Evolutionary conservation across 2,329 filamentous ascomycete species (phyloP), one percentile per base, ranked within the genome.

Genomic region (Colletotrichum orchidophilum): DNA sequence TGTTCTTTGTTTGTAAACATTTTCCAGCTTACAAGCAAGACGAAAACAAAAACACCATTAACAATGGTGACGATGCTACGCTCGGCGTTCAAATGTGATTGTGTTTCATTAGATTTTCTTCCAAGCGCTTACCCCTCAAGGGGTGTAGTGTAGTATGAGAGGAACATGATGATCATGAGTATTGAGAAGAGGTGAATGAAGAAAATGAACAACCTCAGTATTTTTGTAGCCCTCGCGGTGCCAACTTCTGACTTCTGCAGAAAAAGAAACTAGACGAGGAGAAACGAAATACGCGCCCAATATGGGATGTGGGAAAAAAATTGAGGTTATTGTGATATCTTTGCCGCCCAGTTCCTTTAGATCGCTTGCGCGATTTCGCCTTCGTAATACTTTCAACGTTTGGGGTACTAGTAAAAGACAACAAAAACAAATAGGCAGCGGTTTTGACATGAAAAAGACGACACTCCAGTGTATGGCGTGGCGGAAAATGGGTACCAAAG

Each of bases 311-410:
- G 29, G 13, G 39, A 39, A 33, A 54, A 49, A 54, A 5, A 52
- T 35, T 27, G 13, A 59, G 29, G 27, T 27, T 57, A 55, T 21
- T 49, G 35, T 71, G 42, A 71, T 69, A 59, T 71, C 63, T 63
- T 58, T 63, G 46, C 59, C 57, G 52, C 68, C 64, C 57, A 39
- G 18, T 35, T 33, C 65, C 58, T 71, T 61, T 60, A 26, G 35
- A 62, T 52, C 68, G 68, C 63, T 71, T 62, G 68, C 57, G 68
- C 64, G 60, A 70, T 66, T 18, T 35, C 59, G 27, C n/a, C 35
- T 39, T 70, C 63, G 39, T 57, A 52, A 66, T 60, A 66, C 49
- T 18, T 61, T 70, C 62, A 27, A 60, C 63, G 46, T 66, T 62
- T 49, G 64, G 62, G 62, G 63, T 70, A 66, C 59, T 42, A 57